These are phyloP conservation scores for Bidens hawaiensis DNA, from an alignment of 140 eudicot genomes.

Conservation along the genomic window DNA sequence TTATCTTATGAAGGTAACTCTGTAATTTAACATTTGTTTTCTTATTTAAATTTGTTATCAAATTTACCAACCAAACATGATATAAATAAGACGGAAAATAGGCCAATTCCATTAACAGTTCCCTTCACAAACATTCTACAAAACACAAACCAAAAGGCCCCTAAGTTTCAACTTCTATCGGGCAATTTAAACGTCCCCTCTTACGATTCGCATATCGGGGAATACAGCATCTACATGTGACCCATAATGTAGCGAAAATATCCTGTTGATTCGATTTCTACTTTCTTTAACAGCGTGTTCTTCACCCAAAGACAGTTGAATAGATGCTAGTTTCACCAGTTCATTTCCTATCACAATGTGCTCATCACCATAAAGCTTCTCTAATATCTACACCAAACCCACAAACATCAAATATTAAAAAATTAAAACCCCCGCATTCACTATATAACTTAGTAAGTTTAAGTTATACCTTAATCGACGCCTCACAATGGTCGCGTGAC, in stretches of 20 bases:
- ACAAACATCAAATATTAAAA: neutral
- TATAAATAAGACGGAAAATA: no score
- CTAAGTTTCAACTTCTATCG: no score
- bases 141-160: no score
- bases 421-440: neutral
- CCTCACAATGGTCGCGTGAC: conserved; percentile 59
- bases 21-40: no score
- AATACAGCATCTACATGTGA: conserved; percentile 47
- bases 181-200: no score
- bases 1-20: no score
- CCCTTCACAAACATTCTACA: no score
- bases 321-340: conserved; percentile 66
- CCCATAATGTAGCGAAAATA: conserved; percentile 63
- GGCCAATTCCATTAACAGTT: no score
- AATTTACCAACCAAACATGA: no score
- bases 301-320: conserved; percentile 50
- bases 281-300: conserved; percentile 29
- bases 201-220: no score
- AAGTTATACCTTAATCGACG: conserved; percentile 66
- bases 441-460: conserved; percentile 1
- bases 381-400: conserved; percentile 50
- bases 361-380: conserved; percentile 58
- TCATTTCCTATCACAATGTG: conserved; percentile 81
- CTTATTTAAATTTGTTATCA: no score
- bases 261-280: conserved; percentile 23